Evolutionary conservation across 1,139 yeast species (phyloP), one percentile per base, ranked within the genome.

Genomic region (Blastobotrys petasosporus): DNA sequence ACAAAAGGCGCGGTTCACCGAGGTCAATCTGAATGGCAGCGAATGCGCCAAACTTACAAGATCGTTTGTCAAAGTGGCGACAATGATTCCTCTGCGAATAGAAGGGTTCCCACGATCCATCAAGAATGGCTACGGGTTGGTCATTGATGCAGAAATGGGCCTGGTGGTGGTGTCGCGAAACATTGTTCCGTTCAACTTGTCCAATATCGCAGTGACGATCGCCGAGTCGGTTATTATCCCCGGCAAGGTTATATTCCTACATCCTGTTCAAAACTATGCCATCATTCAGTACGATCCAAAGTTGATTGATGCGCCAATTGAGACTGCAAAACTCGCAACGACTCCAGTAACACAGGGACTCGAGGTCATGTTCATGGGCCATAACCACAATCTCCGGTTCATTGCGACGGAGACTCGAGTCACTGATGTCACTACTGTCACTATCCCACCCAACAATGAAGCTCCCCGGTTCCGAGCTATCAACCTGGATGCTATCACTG

Each of bases 221-320:
- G 95, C 96, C 4, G 96, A 88, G 54, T 82, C 95, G 1, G 77
- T 86, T 16, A 80, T 83, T 54, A 76, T 88, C 16, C 88, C 94
- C 0, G 97, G 84, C 0, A 73, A 79, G 51, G 92, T 87, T 25
- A 82, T 81, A 25, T 88, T 87, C 58, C 70, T 87, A 58, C 97
- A 90, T 60, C 97, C 97, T 30, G 79, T 85, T 44, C 87, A 84
- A 58, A 88, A 88, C 58, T 87, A 85, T 64, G 90, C 94, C 1
- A 79, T 90, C 46, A 73, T 88, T 32, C 79, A 85, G 62, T 90
- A 86, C 61, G 95, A 90, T 61, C 92, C 96, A 9, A 60, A 70
- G 2, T 68, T 85, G 47, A 86, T 88, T 25, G 70, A 70, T 10
- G 82, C 84, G 7, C 77, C 79, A 25, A 69, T 80, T 11, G 64